Evolutionary conservation across 305 asterid species (phyloP).

Genomic region (Fraxinus angustifolia): DNA sequence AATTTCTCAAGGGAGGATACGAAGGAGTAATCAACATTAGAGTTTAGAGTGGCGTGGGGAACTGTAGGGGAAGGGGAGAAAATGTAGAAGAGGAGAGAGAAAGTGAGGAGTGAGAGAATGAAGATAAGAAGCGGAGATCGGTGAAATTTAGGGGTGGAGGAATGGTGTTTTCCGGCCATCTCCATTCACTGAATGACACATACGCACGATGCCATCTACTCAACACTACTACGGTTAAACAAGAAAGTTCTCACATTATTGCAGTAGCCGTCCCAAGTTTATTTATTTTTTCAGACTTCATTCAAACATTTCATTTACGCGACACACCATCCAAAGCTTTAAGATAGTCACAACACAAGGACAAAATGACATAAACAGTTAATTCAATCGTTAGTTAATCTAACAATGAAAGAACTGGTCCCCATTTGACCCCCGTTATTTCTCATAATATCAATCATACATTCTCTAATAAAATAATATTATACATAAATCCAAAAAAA

Average conservation of each 20-base stretch:
- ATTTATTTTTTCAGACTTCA: neutral
- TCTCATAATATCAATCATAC: neutral
- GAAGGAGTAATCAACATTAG: slow-evolving; percentile 68
- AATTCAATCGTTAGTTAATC: neutral
- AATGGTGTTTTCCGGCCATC: slow-evolving; percentile 71
- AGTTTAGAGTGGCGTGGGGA: slow-evolving; percentile 34
- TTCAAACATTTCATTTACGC: neutral
- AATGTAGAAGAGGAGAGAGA: slow-evolving; percentile 54
- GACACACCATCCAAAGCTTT: neutral
- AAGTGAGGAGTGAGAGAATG: slow-evolving; percentile 36
- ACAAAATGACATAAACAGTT: neutral
- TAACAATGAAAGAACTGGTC: neutral
- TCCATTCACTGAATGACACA: slow-evolving; percentile 23
- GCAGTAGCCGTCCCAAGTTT: neutral
- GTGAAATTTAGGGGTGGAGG: slow-evolving; percentile 27
- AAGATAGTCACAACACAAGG: neutral
- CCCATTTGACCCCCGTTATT: neutral
- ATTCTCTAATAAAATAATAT: too few relatives aligned
- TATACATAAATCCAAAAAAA: neutral
- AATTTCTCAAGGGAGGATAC: slow-evolving; percentile 72
- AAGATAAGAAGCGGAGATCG: slow-evolving; percentile 48
- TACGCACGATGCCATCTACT: neutral
- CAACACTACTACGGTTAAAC: neutral
- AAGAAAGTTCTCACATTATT: neutral
- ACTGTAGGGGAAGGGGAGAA: slow-evolving; percentile 25